Evolutionary conservation across 305 asterid species (phyloP), one percentile per base, ranked within the genome.

Genomic region (Fraxinus latifolia): DNA sequence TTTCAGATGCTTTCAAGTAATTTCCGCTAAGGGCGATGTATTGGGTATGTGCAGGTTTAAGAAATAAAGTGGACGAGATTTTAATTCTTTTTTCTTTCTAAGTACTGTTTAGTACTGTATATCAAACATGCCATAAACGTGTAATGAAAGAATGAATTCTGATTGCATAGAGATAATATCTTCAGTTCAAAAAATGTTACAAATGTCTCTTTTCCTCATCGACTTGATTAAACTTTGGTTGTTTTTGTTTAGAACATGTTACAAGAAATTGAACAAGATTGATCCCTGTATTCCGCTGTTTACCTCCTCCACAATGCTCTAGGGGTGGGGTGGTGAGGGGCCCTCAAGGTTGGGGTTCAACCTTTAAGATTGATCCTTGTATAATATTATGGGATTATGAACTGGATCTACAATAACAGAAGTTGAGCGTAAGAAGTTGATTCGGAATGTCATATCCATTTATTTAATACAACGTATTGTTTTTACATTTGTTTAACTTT

Each of bases 1-100:
- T 93, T 78, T 84, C 96, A 14, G 90, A 91, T 55, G 90, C 94
- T 82, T 81, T 95, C 76, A 87, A 93, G 68, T 95, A 85, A 92
- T 62, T 77, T 29, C 31, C 17, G 19, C 15, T 17, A 11, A 67
- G 36, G 74, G 4, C 8, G 3, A 12, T 67, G 74, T 67, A 25
- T 0, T 8, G 34, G 12, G 3, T 8, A 9, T 11, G 27, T 65
- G 6, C 17, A 7, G 33, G 9, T 9, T 65, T 21, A 8, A 21
- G 12, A 17, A 23, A 14, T 23, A 27, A 0, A 0, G 7, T 67
- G 33, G 74, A 27, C 7, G 27, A 67, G 2, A 67, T 67, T 25
- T 25, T 65, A 21, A 21, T 5, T 21, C n/a, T 3, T 2, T 58
- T 58, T 44, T 60, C 19, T 62, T 62, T 2, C 14, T 62, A 5